Conservation (phyloP, 2,329 filamentous ascomycete genomes). For the Niveomyces coronatus region DNA sequence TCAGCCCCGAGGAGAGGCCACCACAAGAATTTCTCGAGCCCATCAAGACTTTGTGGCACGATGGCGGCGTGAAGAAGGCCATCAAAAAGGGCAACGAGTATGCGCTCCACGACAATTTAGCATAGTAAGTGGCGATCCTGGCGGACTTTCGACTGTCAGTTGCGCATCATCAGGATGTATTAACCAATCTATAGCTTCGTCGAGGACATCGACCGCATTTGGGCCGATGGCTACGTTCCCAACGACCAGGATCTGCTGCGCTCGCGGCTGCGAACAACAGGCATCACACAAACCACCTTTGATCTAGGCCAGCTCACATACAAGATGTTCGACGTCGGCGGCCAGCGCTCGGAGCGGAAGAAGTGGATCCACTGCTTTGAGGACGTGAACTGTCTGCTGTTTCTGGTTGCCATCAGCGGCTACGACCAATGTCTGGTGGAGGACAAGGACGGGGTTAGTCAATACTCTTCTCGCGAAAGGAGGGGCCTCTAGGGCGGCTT, state of each 20-base stretch:
- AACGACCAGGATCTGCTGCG: conserved; percentile 91
- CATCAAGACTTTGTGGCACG: conserved; percentile 75
- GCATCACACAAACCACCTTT: conserved; percentile 92
- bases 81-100: conserved; percentile 93
- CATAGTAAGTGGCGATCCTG: conserved; percentile 58
- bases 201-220: conserved; percentile 63
- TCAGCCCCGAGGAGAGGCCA: conserved; percentile 71
- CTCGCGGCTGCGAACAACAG: conserved; percentile 81
- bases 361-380: conserved; percentile 98
- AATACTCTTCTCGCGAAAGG: background rate
- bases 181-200: conserved; percentile 58
- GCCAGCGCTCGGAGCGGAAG: conserved; percentile 85
- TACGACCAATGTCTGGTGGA: conserved; percentile 96
- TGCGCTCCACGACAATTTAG: conserved; percentile 87
- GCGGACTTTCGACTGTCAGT: too few species aligned
- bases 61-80: conserved; percentile 74
- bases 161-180: conserved; percentile 1
- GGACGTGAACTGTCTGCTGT: conserved; percentile 83
- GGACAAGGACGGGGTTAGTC: conserved; percentile 87
- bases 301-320: conserved; percentile 87
- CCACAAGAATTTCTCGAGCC: conserved; percentile 69
- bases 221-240: conserved; percentile 69
- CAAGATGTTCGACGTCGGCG: conserved; percentile 93
- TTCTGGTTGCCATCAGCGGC: conserved; percentile 89
- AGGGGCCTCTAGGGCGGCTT: background rate